These are phyloP conservation scores for Cercis canadensis DNA, from an alignment of 306 rosid species.

Conservation along the genomic window DNA sequence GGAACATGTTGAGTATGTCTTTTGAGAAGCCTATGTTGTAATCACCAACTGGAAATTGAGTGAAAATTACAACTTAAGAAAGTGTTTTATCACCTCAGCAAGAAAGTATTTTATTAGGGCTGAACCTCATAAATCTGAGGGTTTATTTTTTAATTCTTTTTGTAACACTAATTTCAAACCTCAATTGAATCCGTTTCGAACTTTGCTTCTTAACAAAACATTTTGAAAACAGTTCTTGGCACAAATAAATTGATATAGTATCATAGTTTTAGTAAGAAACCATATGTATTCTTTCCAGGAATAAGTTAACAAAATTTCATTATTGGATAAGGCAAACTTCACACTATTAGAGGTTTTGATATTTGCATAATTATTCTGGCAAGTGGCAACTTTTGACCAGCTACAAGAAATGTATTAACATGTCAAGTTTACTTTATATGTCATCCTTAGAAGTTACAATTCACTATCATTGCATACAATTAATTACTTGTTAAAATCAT, in stretches of 20 bases:
- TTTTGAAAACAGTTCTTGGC: not conserved
- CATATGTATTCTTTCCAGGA: conserved; percentile 7
- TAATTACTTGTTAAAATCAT: conserved; percentile 29
- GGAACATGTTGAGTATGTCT: conserved; percentile 3
- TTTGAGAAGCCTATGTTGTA: conserved; percentile 21
- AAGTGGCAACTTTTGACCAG: conserved; percentile 2
- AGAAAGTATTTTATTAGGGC: not conserved
- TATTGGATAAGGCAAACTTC: too few species aligned
- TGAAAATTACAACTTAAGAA: conserved; percentile 1
- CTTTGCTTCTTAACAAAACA: conserved; percentile 23
- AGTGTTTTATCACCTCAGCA: conserved; percentile 23
- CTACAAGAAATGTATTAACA: conserved; percentile 4
- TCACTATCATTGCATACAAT: conserved; percentile 8
- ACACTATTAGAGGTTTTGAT: conserved; percentile 8
- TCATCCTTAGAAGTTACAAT: not conserved
- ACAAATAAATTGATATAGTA: conserved; percentile 11
- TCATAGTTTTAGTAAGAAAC: conserved; percentile 18
- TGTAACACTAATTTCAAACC: conserved; percentile 4
- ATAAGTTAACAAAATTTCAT: not conserved
- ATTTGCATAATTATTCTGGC: not conserved
- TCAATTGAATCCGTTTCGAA: not conserved
- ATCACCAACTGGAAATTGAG: conserved; percentile 1
- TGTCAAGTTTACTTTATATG: conserved; percentile 11
- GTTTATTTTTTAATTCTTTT: not conserved
- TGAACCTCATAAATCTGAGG: not conserved